Evolutionary conservation across 164 flowering plant species (phyloP).

Genomic region (Magnolia kwangsiensis): DNA sequence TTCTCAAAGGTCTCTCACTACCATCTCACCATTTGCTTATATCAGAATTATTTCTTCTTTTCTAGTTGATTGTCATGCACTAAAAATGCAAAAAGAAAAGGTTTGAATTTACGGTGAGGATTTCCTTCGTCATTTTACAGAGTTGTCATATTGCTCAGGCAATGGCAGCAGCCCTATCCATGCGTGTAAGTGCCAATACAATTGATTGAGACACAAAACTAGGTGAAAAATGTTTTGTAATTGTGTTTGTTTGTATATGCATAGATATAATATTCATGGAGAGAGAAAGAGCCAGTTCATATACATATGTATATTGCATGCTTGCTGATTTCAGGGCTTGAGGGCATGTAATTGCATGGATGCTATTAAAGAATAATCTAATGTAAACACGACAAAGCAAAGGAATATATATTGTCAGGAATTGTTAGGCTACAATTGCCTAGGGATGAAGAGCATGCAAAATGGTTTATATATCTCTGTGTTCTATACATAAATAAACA

Average conservation of each 20-base stretch:
- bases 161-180: neutral
- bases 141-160: neutral
- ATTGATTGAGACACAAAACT: neutral
- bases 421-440: neutral
- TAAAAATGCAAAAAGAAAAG: too few relatives aligned
- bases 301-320: neutral
- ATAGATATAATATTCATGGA: neutral
- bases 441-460: neutral
- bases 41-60: neutral
- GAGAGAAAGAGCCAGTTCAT: neutral
- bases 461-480: neutral
- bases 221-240: neutral
- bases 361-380: neutral
- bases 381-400: neutral
- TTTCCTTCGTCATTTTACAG: neutral
- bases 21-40: slow-evolving; percentile 24
- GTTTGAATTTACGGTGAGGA: neutral
- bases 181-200: neutral
- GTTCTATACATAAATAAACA: neutral
- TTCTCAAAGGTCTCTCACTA: slow-evolving; percentile 83
- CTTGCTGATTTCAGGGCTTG: neutral
- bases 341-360: neutral
- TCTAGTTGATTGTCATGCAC: too few relatives aligned
- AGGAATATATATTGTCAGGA: neutral
- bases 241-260: neutral